Conservation (phyloP, 202 grass and related monocot species). For the Setaria italica region DNA sequence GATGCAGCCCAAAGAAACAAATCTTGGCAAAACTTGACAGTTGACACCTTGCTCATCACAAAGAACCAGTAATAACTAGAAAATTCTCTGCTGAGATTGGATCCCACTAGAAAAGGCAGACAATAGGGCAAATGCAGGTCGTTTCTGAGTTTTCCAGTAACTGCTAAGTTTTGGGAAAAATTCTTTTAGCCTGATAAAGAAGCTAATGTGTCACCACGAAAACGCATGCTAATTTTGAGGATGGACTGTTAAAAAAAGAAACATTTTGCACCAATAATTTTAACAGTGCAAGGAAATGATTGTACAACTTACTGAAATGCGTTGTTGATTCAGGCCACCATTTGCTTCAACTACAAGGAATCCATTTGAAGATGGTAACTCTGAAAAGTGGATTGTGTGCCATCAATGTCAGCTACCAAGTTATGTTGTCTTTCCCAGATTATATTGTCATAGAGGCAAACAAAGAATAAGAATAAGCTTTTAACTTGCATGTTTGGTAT, state of each 20-base stretch:
- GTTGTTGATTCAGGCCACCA: conserved; percentile 95
- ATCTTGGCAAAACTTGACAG: neutral
- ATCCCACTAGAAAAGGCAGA: neutral
- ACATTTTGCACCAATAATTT: neutral
- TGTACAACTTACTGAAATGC: conserved; percentile 78
- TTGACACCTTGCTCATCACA: neutral
- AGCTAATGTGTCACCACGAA: neutral
- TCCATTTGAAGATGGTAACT: conserved; percentile 81
- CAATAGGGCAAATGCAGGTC: neutral
- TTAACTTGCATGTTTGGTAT: conserved; percentile 7
- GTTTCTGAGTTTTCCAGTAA: neutral
- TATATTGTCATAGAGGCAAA: conserved; percentile 12
- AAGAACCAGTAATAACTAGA: neutral
- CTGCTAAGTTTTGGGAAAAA: neutral
- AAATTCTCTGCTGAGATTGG: neutral
- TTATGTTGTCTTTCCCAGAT: conserved; percentile 20
- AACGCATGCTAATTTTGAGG: neutral
- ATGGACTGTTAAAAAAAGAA: neutral
- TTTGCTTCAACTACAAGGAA: conserved; percentile 96
- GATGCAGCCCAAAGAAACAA: neutral
- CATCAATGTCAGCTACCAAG: conserved; percentile 29
- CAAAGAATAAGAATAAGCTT: conserved; percentile 13
- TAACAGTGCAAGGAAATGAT: conserved; percentile 19
- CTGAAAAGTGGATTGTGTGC: conserved; percentile 59
- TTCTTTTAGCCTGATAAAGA: neutral